phyloP scores from a whole-genome alignment of 139 green algal genomes.

The Auxenochlorella protothecoides region DNA sequence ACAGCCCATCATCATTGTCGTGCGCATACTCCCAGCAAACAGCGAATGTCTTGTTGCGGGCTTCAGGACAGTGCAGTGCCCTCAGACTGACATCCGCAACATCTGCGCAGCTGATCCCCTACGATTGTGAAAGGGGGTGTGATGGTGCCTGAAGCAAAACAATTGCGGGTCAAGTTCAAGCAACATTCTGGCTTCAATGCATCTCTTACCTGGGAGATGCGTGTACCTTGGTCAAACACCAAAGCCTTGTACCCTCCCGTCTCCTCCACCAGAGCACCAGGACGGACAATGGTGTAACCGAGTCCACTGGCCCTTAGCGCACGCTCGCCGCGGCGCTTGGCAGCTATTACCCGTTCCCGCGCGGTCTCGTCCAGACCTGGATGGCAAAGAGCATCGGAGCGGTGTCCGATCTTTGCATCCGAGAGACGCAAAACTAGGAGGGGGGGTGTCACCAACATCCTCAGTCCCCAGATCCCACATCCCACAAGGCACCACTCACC shows the following conservation, averaged over 20 bases:
- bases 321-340: slow-evolving; percentile 76
- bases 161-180: too few species aligned
- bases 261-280: slow-evolving; percentile 74
- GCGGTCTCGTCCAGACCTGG: slow-evolving; percentile 28
- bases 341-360: slow-evolving; percentile 26
- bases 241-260: slow-evolving; percentile 90
- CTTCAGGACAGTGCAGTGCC: slow-evolving; percentile 57
- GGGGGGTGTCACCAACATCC: too few species aligned
- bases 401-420: background rate
- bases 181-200: background rate
- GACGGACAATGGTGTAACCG: slow-evolving; percentile 89
- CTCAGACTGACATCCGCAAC: slow-evolving; percentile 94
- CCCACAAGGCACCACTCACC: too few species aligned
- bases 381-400: background rate
- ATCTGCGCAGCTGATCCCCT: slow-evolving; percentile 84
- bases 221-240: slow-evolving; percentile 88
- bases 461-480: too few species aligned
- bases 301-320: slow-evolving; percentile 72
- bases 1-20: slow-evolving; percentile 48
- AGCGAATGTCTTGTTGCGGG: slow-evolving; percentile 97
- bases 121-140: slow-evolving; percentile 9
- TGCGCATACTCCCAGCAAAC: slow-evolving; percentile 77
- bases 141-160: background rate
- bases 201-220: slow-evolving; percentile 12
- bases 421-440: background rate